Evolutionary conservation across 2,329 filamentous ascomycete genomes (phyloP), one percentile per base, ranked within the genome.

Genomic region (Gnomoniopsis sp.): DNA sequence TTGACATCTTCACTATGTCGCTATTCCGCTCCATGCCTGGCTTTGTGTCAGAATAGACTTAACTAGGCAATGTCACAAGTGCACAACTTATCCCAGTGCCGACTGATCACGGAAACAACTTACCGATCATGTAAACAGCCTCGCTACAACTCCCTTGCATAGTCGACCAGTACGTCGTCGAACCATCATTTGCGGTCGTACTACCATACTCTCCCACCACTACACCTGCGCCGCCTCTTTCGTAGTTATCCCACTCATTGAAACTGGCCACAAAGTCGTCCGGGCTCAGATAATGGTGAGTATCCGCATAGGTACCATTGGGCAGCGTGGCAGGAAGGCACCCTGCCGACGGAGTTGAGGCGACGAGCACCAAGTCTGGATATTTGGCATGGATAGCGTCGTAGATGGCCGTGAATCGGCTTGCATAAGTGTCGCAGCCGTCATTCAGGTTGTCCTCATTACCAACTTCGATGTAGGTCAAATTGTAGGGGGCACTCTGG

Each of bases 401-500:
- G 64, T 81, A 76, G 65, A 83, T 80, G 19, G 69, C 68, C 3
- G 68, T 62, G 66, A 82, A 83, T 7, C 80, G 75, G 50, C 70
- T 70, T 48, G 69, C 69, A 3, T 69, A 69, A 38, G 73, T 66
- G 3, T 66, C 57, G 30, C 69, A 68, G 41, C 77, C 77, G 7
- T 66, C 66, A 59, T 69, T 74, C 11, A 81, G 68, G 61, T 77
- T 73, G 62, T 84, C 81, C 66, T 84, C 81, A 61, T 84, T 84
- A 59, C 79, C 79, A 46, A 82, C 71, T 64, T 83, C 81, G 50
- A 84, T 74, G 58, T 76, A 79, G 12, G 76, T 76, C 58, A 84
- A 70, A 2, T 62, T 66, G 69, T 79, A 84, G 1, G 82, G 80
- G 15, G 77, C 69, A 1, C 77, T 70, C 62, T 82, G 76, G 1